phyloP scores from a whole-genome alignment of 768 basidiomycete species.

The Kwoniella dejecticola region DNA sequence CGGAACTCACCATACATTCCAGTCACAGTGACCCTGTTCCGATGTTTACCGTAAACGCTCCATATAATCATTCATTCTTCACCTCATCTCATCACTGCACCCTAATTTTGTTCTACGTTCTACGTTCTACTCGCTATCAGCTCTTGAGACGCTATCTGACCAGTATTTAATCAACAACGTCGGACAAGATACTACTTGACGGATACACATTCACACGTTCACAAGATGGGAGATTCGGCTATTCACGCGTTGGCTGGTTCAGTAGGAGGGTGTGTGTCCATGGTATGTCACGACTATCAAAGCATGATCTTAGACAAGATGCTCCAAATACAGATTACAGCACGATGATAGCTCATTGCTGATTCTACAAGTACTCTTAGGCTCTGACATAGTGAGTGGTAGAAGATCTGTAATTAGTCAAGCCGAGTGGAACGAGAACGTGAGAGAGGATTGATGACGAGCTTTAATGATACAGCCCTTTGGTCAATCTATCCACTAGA shows the following conservation, averaged over 20 bases:
- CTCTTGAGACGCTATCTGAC: too few species aligned
- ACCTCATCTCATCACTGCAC: too few species aligned
- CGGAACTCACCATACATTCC: too few species aligned
- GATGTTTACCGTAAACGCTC: too few species aligned
- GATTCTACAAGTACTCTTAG: constrained; percentile 23
- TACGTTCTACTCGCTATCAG: too few species aligned
- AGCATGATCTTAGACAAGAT: too few species aligned
- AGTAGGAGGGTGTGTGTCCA: constrained; percentile 83
- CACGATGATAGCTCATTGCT: not conserved
- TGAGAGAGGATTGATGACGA: not conserved
- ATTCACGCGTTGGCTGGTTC: constrained; percentile 89
- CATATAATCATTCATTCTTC: too few species aligned
- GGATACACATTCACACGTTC: not conserved
- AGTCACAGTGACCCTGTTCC: too few species aligned
- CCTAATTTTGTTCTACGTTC: too few species aligned
- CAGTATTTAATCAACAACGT: too few species aligned
- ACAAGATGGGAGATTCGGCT: constrained; percentile 64
- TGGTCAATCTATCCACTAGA: constrained; percentile 87
- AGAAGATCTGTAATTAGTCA: not conserved
- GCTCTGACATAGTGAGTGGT: constrained; percentile 53
- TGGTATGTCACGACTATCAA: constrained; percentile 68
- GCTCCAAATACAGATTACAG: not conserved
- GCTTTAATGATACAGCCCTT: constrained; percentile 63
- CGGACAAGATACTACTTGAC: not conserved
- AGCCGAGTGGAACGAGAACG: not conserved